Percentiles rank a stretch among this genome's conserved stretches.
Conservation (phyloP, 2,329 filamentous ascomycete genomes). For the Penicillium sp. region DNA sequence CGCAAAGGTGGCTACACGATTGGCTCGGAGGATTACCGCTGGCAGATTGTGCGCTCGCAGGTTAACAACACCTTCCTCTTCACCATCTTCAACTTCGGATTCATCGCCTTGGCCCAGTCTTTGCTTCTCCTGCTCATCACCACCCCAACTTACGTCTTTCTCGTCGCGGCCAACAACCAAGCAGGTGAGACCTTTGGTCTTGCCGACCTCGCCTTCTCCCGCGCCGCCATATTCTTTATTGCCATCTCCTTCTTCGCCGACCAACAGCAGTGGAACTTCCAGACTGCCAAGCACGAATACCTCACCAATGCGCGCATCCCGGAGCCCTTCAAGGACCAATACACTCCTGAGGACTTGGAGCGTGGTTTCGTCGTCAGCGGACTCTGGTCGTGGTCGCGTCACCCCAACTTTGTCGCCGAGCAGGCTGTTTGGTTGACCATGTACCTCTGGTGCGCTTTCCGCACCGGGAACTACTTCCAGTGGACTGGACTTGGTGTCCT, state of each 20-base stretch:
- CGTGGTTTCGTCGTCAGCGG: constrained; percentile 85
- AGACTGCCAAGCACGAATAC: constrained; percentile 77
- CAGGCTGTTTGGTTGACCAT: constrained; percentile 85
- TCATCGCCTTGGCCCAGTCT: constrained; percentile 83
- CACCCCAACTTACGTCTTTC: constrained; percentile 78
- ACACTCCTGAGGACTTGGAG: constrained; percentile 73
- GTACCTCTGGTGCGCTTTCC: constrained; percentile 84
- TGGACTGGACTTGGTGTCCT: constrained; percentile 75
- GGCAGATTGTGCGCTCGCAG: constrained; percentile 71
- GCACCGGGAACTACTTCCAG: constrained; percentile 69
- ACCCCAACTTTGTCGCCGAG: constrained; percentile 94
- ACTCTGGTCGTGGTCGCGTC: constrained; percentile 82
- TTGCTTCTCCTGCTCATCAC: constrained; percentile 77
- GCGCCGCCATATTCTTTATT: constrained; percentile 57
- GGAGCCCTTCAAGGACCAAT: constrained; percentile 49
- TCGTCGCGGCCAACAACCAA: constrained; percentile 69
- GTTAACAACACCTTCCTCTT: constrained; percentile 73
- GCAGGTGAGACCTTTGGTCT: constrained; percentile 54
- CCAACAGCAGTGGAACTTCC: constrained; percentile 89
- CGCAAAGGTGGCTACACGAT: constrained; percentile 86
- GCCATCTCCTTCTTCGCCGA: constrained; percentile 79
- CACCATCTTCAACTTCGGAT: constrained; percentile 83
- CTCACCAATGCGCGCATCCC: constrained; percentile 71
- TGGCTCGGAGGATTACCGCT: constrained; percentile 94
- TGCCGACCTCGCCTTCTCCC: constrained; percentile 60